Evolutionary conservation across 352 stramenopile species (phyloP).

Genomic region (Phytophthora vignae): DNA sequence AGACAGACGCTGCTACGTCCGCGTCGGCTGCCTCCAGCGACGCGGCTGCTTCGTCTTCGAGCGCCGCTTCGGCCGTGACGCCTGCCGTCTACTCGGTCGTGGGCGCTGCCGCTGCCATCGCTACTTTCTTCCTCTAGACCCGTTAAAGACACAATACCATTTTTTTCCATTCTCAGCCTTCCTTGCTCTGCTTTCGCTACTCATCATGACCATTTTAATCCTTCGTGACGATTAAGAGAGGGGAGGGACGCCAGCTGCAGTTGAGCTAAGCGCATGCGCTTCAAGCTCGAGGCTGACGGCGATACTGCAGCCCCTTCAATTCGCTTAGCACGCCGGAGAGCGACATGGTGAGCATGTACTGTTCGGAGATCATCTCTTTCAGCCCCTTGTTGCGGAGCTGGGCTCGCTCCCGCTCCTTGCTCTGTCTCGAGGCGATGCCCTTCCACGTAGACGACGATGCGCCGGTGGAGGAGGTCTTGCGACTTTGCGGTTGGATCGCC

Average conservation of each 20-base stretch:
- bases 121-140: slow-evolving; percentile 33
- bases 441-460: slow-evolving; percentile 19
- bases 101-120: slow-evolving; percentile 17
- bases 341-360: slow-evolving; percentile 21
- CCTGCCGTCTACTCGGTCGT: slow-evolving; percentile 30
- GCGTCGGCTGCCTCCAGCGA: slow-evolving; percentile 2
- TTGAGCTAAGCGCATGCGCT: slow-evolving; percentile 5
- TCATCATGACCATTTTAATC: neutral
- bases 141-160: neutral
- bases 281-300: neutral
- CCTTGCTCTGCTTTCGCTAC: neutral
- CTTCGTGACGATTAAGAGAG: slow-evolving; percentile 3
- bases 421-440: slow-evolving; percentile 24
- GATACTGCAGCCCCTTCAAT: slow-evolving; percentile 4
- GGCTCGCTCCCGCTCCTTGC: slow-evolving; percentile 22
- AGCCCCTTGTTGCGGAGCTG: slow-evolving; percentile 22
- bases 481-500: neutral
- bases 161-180: neutral
- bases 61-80: slow-evolving; percentile 30
- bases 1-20: slow-evolving; percentile 16
- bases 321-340: slow-evolving; percentile 24
- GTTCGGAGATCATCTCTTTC: slow-evolving; percentile 22
- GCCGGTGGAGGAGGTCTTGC: neutral
- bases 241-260: neutral
- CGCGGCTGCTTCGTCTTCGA: slow-evolving; percentile 22